Percentiles rank a stretch among this genome's conserved stretches.
phyloP scores from a whole-genome alignment of 352 stramenopile species.

The Phytophthora cactorum region DNA sequence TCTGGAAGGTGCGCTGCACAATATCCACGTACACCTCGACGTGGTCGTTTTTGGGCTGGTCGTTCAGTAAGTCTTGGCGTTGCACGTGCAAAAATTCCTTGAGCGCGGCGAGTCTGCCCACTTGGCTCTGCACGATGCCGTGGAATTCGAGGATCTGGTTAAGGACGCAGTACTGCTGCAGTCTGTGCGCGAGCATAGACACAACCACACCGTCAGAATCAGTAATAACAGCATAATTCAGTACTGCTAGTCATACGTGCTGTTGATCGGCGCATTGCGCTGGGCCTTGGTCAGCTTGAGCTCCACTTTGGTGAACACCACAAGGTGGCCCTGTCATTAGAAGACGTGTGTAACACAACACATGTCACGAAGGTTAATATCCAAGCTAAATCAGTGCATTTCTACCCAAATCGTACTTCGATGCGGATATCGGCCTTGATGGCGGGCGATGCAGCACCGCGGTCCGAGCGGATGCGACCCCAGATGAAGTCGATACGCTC shows the following conservation, averaged over 20 bases:
- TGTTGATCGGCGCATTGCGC: slow-evolving; percentile 55
- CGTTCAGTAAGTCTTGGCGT: slow-evolving; percentile 44
- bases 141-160: slow-evolving; percentile 90
- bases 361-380: slow-evolving; percentile 4
- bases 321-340: slow-evolving; percentile 65
- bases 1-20: slow-evolving; percentile 55
- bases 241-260: slow-evolving; percentile 43
- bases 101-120: slow-evolving; percentile 52
- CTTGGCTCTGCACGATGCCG: slow-evolving; percentile 63
- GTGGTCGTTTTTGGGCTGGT: slow-evolving; percentile 51
- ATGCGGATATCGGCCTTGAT: slow-evolving; percentile 79
- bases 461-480: slow-evolving; percentile 77
- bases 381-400: slow-evolving; percentile 20
- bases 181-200: slow-evolving; percentile 29
- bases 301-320: slow-evolving; percentile 75
- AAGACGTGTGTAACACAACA: slow-evolving; percentile 22
- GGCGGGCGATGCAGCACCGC: slow-evolving; percentile 39
- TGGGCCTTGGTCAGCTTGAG: slow-evolving; percentile 67
- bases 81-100: slow-evolving; percentile 58
- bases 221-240: slow-evolving; percentile 4
- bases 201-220: slow-evolving; percentile 13
- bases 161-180: slow-evolving; percentile 85
- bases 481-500: slow-evolving; percentile 87
- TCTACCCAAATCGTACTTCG: slow-evolving; percentile 43
- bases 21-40: slow-evolving; percentile 65